A percentile compares a stretch with the other conserved stretches of the same genome.
Conservation (phyloP, 2,329 filamentous ascomycete genomes). For the Coleophoma eucalyptorum region DNA sequence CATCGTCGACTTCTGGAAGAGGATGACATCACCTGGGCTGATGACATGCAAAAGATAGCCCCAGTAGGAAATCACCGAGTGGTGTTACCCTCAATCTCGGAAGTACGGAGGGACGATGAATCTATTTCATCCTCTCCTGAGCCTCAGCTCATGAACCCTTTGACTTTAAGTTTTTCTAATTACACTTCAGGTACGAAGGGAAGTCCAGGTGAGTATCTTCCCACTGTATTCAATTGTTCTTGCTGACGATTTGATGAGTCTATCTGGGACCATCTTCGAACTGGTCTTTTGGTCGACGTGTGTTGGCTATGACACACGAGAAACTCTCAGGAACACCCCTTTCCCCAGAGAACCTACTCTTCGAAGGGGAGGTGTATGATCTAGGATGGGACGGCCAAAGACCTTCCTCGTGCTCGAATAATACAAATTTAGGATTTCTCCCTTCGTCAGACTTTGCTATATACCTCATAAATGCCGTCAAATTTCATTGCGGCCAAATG, state of each 20-base stretch:
- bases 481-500: slow-evolving; percentile 50
- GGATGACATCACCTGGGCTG: no score
- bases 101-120: neutral
- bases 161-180: slow-evolving; percentile 35
- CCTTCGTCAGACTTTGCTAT: slow-evolving; percentile 47
- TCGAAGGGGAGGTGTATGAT: slow-evolving; percentile 48
- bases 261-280: slow-evolving; percentile 53
- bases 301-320: slow-evolving; percentile 45
- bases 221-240: neutral
- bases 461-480: slow-evolving; percentile 51
- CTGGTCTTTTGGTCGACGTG: slow-evolving; percentile 48
- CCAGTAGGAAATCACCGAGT: no score
- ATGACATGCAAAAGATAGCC: neutral
- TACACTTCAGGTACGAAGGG: slow-evolving; percentile 38
- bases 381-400: slow-evolving; percentile 44
- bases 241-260: slow-evolving; percentile 26
- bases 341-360: slow-evolving; percentile 39
- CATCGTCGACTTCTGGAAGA: neutral
- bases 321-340: slow-evolving; percentile 37
- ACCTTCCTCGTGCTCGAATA: slow-evolving; percentile 20
- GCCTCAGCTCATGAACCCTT: slow-evolving; percentile 33
- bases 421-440: slow-evolving; percentile 32
- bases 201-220: slow-evolving; percentile 33
- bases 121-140: neutral
- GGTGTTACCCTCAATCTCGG: no score